phyloP scores from a whole-genome alignment of 371 early-diverging fungal species.

The Mortierella sp. region DNA sequence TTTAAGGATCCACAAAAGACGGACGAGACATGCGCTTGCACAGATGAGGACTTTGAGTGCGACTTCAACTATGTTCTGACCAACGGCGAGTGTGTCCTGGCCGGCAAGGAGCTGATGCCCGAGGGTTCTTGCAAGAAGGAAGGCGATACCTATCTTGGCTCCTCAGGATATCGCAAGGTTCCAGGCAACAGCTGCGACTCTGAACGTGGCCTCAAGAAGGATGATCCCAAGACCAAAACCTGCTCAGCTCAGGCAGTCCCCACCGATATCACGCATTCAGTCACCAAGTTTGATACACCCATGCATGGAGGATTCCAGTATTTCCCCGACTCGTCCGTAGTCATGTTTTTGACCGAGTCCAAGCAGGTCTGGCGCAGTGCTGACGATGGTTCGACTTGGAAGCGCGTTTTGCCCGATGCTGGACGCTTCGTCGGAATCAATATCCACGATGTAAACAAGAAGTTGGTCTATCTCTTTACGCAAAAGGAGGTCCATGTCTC shows the following conservation, averaged over 20 bases:
- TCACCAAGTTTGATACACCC: constrained; percentile 35
- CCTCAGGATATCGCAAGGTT: constrained; percentile 91
- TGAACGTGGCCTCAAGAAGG: constrained; percentile 67
- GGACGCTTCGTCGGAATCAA: constrained; percentile 55
- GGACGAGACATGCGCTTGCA: constrained; percentile 81
- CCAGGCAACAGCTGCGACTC: constrained; percentile 83
- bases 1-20: constrained; percentile 70
- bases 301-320: constrained; percentile 31
- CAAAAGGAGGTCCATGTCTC: constrained; percentile 73
- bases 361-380: constrained; percentile 75
- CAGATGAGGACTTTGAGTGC: constrained; percentile 92
- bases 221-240: constrained; percentile 72
- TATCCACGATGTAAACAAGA: constrained; percentile 65
- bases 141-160: constrained; percentile 80
- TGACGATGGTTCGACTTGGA: constrained; percentile 80
- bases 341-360: constrained; percentile 66
- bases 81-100: constrained; percentile 70
- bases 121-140: constrained; percentile 68
- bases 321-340: constrained; percentile 55
- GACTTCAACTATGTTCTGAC: constrained; percentile 85
- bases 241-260: constrained; percentile 67
- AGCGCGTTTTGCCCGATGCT: constrained; percentile 60
- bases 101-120: constrained; percentile 68
- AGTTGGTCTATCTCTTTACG: constrained; percentile 74
- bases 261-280: constrained; percentile 36